A percentile compares a stretch with the other conserved stretches of the same genome.
Evolutionary conservation across 1,284 basidiomycete genomes (phyloP).

Genomic region (Ceratobasidium sp.): DNA sequence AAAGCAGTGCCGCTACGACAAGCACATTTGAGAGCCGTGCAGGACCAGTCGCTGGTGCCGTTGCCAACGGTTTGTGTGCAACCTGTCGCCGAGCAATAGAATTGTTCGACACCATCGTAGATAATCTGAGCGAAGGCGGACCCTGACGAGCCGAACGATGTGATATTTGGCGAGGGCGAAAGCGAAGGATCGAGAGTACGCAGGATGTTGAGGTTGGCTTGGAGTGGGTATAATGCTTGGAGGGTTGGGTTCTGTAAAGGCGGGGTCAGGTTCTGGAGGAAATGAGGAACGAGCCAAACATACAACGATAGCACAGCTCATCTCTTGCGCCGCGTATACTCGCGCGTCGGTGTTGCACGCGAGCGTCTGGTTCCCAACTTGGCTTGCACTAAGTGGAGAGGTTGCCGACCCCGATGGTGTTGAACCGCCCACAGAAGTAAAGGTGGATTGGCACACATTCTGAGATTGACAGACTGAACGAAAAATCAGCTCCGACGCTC

Average conservation of each 20-base stretch:
- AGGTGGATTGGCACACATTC: constrained; percentile 72
- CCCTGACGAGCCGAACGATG: constrained; percentile 70
- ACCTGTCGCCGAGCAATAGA: constrained; percentile 79
- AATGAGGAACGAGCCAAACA: constrained; percentile 55
- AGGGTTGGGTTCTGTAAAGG: constrained; percentile 68
- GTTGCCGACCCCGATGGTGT: constrained; percentile 52
- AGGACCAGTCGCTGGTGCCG: constrained; percentile 70
- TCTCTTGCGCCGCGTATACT: constrained; percentile 76
- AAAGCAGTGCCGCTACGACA: constrained; percentile 79
- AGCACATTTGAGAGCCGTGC: constrained; percentile 77
- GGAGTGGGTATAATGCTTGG: constrained; percentile 76
- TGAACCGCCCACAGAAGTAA: constrained; percentile 59
- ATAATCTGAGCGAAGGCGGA: constrained; percentile 81
- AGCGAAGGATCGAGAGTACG: constrained; percentile 77
- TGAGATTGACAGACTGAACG: constrained; percentile 69
- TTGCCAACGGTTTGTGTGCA: constrained; percentile 72
- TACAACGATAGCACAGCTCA: constrained; percentile 82
- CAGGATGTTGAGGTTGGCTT: constrained; percentile 79
- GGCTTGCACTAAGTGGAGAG: constrained; percentile 51
- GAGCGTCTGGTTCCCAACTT: constrained; percentile 69
- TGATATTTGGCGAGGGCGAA: constrained; percentile 75
- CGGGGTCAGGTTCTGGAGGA: constrained; percentile 42
- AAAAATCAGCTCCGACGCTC: background rate
- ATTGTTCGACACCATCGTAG: constrained; percentile 87
- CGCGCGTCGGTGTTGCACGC: constrained; percentile 71